Evolutionary conservation across 768 basidiomycete genomes (phyloP).

Genomic region (Auriscalpium orientale): DNA sequence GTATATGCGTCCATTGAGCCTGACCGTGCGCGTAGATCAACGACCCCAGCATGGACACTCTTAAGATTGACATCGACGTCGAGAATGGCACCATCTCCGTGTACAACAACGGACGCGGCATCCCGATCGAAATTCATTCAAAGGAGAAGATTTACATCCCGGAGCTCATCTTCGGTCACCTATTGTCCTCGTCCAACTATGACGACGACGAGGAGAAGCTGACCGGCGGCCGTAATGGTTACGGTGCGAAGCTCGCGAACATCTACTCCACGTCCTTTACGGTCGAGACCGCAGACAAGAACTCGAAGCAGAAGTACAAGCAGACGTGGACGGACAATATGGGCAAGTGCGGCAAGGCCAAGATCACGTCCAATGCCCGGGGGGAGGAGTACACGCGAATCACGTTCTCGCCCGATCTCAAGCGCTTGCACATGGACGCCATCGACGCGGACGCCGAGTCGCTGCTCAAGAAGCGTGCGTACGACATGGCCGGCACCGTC

Average conservation of each 20-base stretch:
- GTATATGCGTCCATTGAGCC: background rate
- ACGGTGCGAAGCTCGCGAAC: slow-evolving; percentile 96
- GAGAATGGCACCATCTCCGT: slow-evolving; percentile 85
- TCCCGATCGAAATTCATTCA: slow-evolving; percentile 93
- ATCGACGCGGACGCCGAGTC: slow-evolving; percentile 91
- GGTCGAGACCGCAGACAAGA: slow-evolving; percentile 91
- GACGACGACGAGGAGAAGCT: slow-evolving; percentile 99
- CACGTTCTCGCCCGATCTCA: slow-evolving; percentile 88
- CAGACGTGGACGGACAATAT: slow-evolving; percentile 95
- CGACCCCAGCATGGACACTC: slow-evolving; percentile 81
- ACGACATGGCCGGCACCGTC: slow-evolving; percentile 94
- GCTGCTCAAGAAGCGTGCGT: slow-evolving; percentile 87
- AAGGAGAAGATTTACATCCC: slow-evolving; percentile 94
- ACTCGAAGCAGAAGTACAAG: slow-evolving; percentile 81
- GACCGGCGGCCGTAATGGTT: slow-evolving; percentile 97
- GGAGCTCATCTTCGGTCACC: slow-evolving; percentile 93
- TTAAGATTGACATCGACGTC: slow-evolving; percentile 82
- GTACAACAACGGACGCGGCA: slow-evolving; percentile 92
- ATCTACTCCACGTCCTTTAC: slow-evolving; percentile 97
- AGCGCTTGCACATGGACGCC: slow-evolving; percentile 82
- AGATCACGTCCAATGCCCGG: slow-evolving; percentile 86
- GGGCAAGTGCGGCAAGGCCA: slow-evolving; percentile 77
- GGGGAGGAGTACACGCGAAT: slow-evolving; percentile 90
- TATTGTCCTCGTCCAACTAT: slow-evolving; percentile 92
- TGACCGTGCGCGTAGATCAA: slow-evolving; percentile 57